Evolutionary conservation across 371 early-diverging fungal species (phyloP), one percentile per base, ranked within the genome.

Genomic region (Paramicrosporidium saccamoebae): DNA sequence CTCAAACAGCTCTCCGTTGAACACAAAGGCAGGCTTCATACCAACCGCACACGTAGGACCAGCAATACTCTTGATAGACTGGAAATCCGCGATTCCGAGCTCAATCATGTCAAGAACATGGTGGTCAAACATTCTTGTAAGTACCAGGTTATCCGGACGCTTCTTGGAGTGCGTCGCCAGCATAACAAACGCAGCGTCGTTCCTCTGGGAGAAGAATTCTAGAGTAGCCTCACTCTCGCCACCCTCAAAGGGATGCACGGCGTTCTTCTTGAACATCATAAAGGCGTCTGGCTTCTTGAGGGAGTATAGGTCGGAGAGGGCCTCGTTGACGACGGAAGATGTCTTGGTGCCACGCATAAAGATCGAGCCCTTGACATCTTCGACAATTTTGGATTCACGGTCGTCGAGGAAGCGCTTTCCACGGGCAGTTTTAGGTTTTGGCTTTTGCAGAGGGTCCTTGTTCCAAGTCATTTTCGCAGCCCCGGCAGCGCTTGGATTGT

Each of bases 101-200:
- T 94, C 95, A 22, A 79, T 47, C 79, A 90, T 79, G 34, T 94
- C 92, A 37, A 90, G 39, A 9, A 88, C 32, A 31, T 74, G 69
- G 38, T 75, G 50, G 33, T 88, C 69, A 41, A 78, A 90, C 51
- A 66, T 71, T 17, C 92, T 62, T 7, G 61, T 59, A 34, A 94
- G 58, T 1, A 61, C 54, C 32, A 94, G 40, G 39, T 79, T 81
- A 45, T 88, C 62, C 14, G 95, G 92, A 26, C 90, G 55, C 44
- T 94, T 94, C 46, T 94, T 94, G 20, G 65, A 64, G 41, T 88
- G 86, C 10, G 55, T 59, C 17, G 75, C 88, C 17, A 90, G 41
- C 16, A 73, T 59, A 32, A 88, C 54, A 12, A 82, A 50, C 1
- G 82, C 59, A 23, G 77, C 52, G 45, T 90, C 86, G 46, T 84